Evolutionary conservation across 129 eudicot genomes (phyloP).

Genomic region (Chrysanthemum seticuspe): DNA sequence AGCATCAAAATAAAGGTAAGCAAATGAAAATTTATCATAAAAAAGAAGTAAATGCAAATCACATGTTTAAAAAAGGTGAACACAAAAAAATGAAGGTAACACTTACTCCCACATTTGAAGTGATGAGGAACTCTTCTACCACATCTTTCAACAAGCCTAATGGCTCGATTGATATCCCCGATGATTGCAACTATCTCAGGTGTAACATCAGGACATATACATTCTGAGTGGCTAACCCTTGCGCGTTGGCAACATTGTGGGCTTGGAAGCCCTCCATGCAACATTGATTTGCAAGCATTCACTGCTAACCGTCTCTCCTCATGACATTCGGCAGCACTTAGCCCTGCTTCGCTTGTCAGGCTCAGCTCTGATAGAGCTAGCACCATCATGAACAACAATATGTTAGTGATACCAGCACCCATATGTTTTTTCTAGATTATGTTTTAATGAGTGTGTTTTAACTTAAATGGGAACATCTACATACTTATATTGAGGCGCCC

Average conservation of each 20-base stretch:
- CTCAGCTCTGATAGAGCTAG: conserved; percentile 22
- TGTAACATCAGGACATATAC: conserved; percentile 46
- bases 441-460: not conserved
- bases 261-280: conserved; percentile 35
- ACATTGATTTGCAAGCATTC: conserved; percentile 33
- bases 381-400: conserved; percentile 13
- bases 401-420: conserved; percentile 19
- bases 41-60: not conserved
- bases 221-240: conserved; percentile 40
- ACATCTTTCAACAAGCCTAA: conserved; percentile 30
- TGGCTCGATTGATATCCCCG: conserved; percentile 16
- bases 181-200: conserved; percentile 33
- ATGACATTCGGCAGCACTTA: conserved; percentile 33
- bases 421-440: conserved; percentile 12
- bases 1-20: no score
- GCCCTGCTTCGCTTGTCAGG: conserved; percentile 4
- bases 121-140: conserved; percentile 33
- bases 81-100: not conserved
- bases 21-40: no score
- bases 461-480: not conserved
- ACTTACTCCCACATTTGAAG: conserved; percentile 36
- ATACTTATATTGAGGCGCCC: no score
- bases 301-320: conserved; percentile 28
- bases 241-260: conserved; percentile 35
- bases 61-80: not conserved